A percentile compares a stretch with the other conserved stretches of the same genome.
phyloP scores from a whole-genome alignment of 2,329 filamentous ascomycete species.

The Colletotrichum viniferum region DNA sequence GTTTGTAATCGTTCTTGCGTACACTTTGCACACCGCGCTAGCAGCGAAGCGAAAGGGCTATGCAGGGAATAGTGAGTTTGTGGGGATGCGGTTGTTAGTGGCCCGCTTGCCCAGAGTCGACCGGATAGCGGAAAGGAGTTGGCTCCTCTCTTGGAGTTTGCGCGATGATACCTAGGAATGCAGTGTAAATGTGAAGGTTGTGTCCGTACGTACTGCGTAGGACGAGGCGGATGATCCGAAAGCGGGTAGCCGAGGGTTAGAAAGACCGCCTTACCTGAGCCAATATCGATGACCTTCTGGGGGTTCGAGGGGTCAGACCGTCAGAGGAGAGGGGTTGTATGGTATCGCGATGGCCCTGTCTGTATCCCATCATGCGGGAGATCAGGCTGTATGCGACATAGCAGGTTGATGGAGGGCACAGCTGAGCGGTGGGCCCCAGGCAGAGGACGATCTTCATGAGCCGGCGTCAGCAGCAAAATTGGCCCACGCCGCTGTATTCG shows the following conservation, averaged over 20 bases:
- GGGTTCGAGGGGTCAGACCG: neutral
- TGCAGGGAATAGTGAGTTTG: constrained; percentile 3
- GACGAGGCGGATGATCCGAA: neutral
- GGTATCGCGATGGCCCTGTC: neutral
- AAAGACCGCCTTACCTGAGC: constrained; percentile 1
- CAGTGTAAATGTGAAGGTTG: neutral
- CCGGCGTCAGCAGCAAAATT: neutral
- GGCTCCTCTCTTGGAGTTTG: neutral
- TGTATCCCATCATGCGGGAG: neutral
- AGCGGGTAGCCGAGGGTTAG: constrained; percentile 9
- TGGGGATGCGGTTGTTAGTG: constrained; percentile 1
- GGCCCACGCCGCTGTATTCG: neutral
- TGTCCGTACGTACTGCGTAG: neutral
- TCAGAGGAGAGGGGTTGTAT: neutral
- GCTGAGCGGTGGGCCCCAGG: constrained; percentile 3
- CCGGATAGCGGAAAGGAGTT: constrained; percentile 18
- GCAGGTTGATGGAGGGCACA: neutral
- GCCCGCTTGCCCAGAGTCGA: neutral
- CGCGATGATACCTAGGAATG: constrained; percentile 15
- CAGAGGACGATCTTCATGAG: constrained; percentile 13
- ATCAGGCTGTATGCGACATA: neutral
- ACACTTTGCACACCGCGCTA: neutral
- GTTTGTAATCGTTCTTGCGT: neutral
- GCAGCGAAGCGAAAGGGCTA: neutral
- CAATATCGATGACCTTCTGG: neutral